Base-by-base conservation (phyloP, 2,329 filamentous ascomycete species). In the Neonectria faginata region DNA sequence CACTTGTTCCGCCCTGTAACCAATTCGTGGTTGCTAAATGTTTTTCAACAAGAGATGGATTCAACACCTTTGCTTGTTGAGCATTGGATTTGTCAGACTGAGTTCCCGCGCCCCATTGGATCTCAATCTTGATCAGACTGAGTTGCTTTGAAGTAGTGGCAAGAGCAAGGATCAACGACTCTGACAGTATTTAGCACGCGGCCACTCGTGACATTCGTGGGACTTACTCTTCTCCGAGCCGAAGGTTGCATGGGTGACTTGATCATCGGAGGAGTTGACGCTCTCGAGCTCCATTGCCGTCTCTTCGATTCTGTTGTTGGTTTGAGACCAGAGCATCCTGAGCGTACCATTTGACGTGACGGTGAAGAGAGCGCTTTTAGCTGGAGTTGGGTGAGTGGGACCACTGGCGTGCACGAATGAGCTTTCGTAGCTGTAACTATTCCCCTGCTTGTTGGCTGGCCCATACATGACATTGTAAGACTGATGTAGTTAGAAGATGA, bases 171-270 rank as follows among this genome's bases (percentile, higher is more conserved):
- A 92, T 79, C 16, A 94, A 79, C 48, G 83, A 83, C 64, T 81
- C 79, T 83, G 31, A 69, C 74, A 3, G 39, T n/a, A 16, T 70
- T 86, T 48, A 75, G 68, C 25, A 33, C 18, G 3, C 7, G 27
- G 8, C 36, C 3, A 29, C 45, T 16, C 27, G 27, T 14, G 20
- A 25, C 9, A 3, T 8, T 14, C 6, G 14, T 4, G 10, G 8
- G 12, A 73, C 82, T 74, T 79, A 92, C 92, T 89, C 78, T 90
- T 92, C 60, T 94, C 92, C 3, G 91, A 88, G 63, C 90, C 87
- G 66, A 94, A 83, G 42, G 92, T 87, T 11, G 92, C 92, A 79
- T 97, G 93, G 0, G 92, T 93, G 55, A 95, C 85, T n/a, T 92
- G 78, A 68, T 93, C 91, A 67, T 93, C 89, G 0, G 91, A 89